Evolutionary conservation across 2,329 filamentous ascomycete species (phyloP).

Genomic region (Penicillium vulpinum): DNA sequence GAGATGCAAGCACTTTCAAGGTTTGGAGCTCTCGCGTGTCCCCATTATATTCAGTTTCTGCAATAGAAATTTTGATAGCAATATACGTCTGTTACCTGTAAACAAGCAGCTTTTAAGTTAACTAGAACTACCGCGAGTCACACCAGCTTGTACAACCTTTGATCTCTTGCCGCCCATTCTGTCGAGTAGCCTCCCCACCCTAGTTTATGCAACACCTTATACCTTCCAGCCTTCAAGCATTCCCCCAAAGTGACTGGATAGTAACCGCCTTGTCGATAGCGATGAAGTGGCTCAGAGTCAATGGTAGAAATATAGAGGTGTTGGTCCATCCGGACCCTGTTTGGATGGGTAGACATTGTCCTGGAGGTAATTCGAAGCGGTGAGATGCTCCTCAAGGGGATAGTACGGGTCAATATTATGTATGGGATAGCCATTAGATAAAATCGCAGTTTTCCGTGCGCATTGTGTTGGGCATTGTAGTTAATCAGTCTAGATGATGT

Average conservation of each 20-base stretch:
- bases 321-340: conserved; percentile 7
- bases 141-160: conserved; percentile 16
- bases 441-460: too few relatives aligned
- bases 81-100: conserved; percentile 21
- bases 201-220: too few relatives aligned
- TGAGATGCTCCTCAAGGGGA: background rate
- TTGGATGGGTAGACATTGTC: background rate
- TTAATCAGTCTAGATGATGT: too few relatives aligned
- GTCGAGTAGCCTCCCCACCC: too few relatives aligned
- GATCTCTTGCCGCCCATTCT: conserved; percentile 36
- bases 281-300: conserved; percentile 26
- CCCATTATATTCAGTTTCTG: conserved; percentile 13
- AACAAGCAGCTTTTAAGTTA: conserved; percentile 16
- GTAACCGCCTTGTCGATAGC: too few relatives aligned
- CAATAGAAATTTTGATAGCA: conserved; percentile 26
- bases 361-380: too few relatives aligned
- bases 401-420: too few relatives aligned
- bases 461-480: too few relatives aligned
- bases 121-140: background rate
- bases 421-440: too few relatives aligned
- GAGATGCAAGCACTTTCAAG: conserved; percentile 14
- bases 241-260: too few relatives aligned
- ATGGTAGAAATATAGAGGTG: conserved; percentile 8
- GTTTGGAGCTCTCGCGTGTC: conserved; percentile 19
- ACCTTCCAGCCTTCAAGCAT: too few relatives aligned